phyloP scores from a whole-genome alignment of 208 protist species.

The Herpetomonas tarakana region DNA sequence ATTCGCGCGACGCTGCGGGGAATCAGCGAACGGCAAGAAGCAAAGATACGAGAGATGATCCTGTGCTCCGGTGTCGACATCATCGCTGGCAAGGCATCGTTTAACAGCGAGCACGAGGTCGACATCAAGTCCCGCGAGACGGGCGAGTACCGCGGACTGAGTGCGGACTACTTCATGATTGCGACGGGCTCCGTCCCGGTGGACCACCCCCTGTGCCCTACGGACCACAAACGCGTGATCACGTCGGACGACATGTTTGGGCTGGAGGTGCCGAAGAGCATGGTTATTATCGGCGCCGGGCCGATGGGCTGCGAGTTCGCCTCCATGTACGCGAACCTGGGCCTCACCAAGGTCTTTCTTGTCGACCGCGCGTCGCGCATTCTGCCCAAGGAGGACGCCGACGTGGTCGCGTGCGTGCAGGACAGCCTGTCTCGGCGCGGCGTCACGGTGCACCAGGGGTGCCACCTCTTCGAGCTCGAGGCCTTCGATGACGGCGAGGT shows the following conservation, averaged over 20 bases:
- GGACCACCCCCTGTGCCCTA: conserved; percentile 30
- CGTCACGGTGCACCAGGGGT: conserved; percentile 48
- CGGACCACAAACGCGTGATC: conserved; percentile 37
- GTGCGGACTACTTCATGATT: conserved; percentile 70
- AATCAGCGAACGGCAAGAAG: conserved; percentile 34
- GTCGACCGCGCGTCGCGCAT: conserved; percentile 57
- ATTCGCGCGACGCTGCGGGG: conserved; percentile 33
- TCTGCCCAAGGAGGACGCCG: conserved; percentile 59
- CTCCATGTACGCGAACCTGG: conserved; percentile 63
- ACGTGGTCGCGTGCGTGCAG: conserved; percentile 52
- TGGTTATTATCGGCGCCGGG: conserved; percentile 70
- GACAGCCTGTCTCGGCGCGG: conserved; percentile 34
- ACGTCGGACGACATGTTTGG: conserved; percentile 55
- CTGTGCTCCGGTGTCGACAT: conserved; percentile 40
- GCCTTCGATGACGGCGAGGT: conserved; percentile 15
- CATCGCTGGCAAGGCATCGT: conserved; percentile 57
- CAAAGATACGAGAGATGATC: conserved; percentile 26
- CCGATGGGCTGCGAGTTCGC: conserved; percentile 73
- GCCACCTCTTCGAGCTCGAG: conserved; percentile 57
- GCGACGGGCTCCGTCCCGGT: conserved; percentile 57
- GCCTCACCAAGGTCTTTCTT: conserved; percentile 48
- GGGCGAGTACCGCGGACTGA: conserved; percentile 50
- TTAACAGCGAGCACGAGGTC: conserved; percentile 45
- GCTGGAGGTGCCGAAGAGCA: conserved; percentile 47
- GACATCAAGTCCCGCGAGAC: conserved; percentile 42